These are phyloP conservation scores for Aspergillus biplanus DNA, from an alignment of 495 filamentous ascomycete genomes.

Conservation along the genomic window DNA sequence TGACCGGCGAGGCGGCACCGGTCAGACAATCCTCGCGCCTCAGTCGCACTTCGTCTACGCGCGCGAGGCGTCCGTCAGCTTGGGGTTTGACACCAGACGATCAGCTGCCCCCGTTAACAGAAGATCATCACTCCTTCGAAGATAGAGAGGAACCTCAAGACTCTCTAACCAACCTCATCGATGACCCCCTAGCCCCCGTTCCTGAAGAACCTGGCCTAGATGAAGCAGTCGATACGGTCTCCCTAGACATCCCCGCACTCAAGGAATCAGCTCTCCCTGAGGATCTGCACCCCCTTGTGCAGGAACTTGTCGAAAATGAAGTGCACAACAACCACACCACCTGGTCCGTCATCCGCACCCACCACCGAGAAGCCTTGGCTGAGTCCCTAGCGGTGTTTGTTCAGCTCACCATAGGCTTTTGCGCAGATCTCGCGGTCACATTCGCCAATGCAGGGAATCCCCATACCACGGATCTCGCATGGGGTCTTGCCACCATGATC, in stretches of 20 bases:
- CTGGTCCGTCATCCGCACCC: conserved; percentile 56
- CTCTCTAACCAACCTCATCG: conserved; percentile 17
- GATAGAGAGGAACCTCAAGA: conserved; percentile 18
- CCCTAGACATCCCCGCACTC: conserved; percentile 26
- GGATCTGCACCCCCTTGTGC: conserved; percentile 45
- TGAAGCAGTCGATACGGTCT: conserved; percentile 6
- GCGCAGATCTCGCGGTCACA: conserved; percentile 52
- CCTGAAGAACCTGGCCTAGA: conserved; percentile 24
- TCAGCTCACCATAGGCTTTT: conserved; percentile 51
- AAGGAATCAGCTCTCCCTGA: conserved; percentile 37
- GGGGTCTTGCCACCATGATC: conserved; percentile 61
- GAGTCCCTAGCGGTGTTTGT: conserved; percentile 53
- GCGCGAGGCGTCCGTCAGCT: conserved; percentile 28
- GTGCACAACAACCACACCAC: conserved; percentile 55
- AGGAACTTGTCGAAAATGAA: conserved; percentile 47
- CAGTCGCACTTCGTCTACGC: conserved; percentile 35
- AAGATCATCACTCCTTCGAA: conserved; percentile 27
- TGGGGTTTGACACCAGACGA: conserved; percentile 24
- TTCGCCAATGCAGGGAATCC: conserved; percentile 47
- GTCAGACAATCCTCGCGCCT: conserved; percentile 25
- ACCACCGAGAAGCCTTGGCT: conserved; percentile 53
- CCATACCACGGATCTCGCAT: conserved; percentile 54
- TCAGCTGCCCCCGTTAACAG: conserved; percentile 32
- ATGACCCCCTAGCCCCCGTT: conserved; percentile 27
- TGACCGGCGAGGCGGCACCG: conserved; percentile 30